A percentile compares a stretch with the other conserved stretches of the same genome.
Evolutionary conservation across 2,329 filamentous ascomycete species (phyloP).

Genomic region (Penicillium olsonii): DNA sequence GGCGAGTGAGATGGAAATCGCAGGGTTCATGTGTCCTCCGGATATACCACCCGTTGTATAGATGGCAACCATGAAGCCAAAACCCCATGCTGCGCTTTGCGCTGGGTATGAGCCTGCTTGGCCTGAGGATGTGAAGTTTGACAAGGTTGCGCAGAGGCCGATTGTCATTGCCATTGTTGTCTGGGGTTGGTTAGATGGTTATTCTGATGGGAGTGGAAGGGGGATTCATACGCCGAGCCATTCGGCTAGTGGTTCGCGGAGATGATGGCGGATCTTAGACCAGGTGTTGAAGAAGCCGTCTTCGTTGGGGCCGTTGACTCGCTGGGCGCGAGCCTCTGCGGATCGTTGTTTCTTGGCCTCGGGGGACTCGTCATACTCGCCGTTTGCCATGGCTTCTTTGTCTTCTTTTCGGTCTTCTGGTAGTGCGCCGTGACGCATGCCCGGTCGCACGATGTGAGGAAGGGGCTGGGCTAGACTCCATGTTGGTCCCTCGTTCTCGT

Average conservation of each 20-base stretch:
- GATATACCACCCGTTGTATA: constrained; percentile 50
- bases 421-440: constrained; percentile 39
- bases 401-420: constrained; percentile 18
- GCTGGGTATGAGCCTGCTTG: constrained; percentile 27
- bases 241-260: constrained; percentile 33
- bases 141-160: constrained; percentile 29
- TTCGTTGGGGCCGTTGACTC: neutral
- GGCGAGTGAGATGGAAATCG: constrained; percentile 41
- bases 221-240: constrained; percentile 26
- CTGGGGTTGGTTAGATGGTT: constrained; percentile 5
- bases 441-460: constrained; percentile 52
- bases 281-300: constrained; percentile 30
- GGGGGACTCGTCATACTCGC: neutral
- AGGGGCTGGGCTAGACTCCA: constrained; percentile 54
- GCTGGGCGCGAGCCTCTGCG: neutral
- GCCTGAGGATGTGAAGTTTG: constrained; percentile 20
- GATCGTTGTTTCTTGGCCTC: neutral
- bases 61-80: constrained; percentile 42
- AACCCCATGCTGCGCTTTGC: constrained; percentile 28
- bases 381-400: constrained; percentile 2
- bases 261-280: constrained; percentile 26
- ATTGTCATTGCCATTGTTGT: constrained; percentile 33
- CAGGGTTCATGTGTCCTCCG: constrained; percentile 53
- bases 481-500: constrained; percentile 46
- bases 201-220: neutral